Evolutionary conservation across 768 basidiomycete species (phyloP), one percentile per base, ranked within the genome.

Genomic region (Boletus barrowsii): DNA sequence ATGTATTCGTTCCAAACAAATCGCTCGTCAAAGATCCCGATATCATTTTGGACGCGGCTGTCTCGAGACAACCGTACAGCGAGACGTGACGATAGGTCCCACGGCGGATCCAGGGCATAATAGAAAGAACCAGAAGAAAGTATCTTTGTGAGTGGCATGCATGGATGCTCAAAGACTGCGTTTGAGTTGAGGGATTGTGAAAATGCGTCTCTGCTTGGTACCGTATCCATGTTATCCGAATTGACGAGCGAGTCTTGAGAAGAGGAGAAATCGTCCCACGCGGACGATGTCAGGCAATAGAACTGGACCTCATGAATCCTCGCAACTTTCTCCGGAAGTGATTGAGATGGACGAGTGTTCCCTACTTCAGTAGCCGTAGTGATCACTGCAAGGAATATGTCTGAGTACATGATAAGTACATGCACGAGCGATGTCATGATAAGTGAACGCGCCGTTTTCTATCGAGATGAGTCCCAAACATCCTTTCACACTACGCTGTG

Each of bases 1-100:
- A 98, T 86, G 62, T 87, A 95, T 61, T 90, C 87, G 67, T 99
- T 99, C 96, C 96, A 99, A 13, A 98, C 82, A 66, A 95, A 96
- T 47, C 90, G 82, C 50, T 86, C 84, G 67, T 95, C 92, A 61
- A 86, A 92, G n/a, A 77, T 73, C 22, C 75, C 77, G 10, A 79
- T 67, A 61, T 89, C 84, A 57, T 73, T 74, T 39, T 69, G 66
- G 43, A 72, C 58, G 37, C 64, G 72, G 50, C 67, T 71, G 61
- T 80, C 79, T 67, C 82, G 75, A 54, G 78, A 72, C 47, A 94
- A 70, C 4, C 94, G 82, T 33, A 84, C 80, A 15, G 86, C 75
- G 37, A 98, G 76, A 42, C 95, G 76, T 1, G 91, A 87, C 5
- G 93, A 93, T 30, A 98, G 75, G 70, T 98, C 95, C 92, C 95